Evolutionary conservation across 805 yeast genomes (phyloP).

Genomic region (Candida arabinofermentans): DNA sequence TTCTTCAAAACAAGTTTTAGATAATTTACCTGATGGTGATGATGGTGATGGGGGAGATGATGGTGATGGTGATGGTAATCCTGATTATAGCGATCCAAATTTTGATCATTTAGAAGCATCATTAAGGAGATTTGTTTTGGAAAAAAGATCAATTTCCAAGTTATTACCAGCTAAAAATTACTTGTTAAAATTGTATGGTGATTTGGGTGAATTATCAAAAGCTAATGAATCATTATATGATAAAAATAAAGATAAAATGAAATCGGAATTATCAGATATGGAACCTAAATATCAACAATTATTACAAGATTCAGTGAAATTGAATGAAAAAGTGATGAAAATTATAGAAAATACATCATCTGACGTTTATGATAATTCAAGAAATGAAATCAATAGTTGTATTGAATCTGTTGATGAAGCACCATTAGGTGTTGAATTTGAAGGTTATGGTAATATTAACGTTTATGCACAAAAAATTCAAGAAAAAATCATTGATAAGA

Average conservation of each 20-base stretch:
- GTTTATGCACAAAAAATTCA: conserved; percentile 72
- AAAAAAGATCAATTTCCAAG: conserved; percentile 85
- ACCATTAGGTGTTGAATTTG: conserved; percentile 42
- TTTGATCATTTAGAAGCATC: conserved; percentile 85
- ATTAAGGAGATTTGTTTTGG: conserved; percentile 78
- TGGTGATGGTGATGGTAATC: conserved; percentile 29
- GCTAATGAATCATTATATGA: conserved; percentile 56
- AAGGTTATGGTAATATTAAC: conserved; percentile 60
- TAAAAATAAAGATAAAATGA: conserved; percentile 44
- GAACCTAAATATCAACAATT: conserved; percentile 61
- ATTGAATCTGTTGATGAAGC: conserved; percentile 38
- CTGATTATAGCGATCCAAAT: conserved; percentile 47
- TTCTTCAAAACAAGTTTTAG: conserved; percentile 52
- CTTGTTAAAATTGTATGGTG: conserved; percentile 62
- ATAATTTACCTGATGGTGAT: conserved; percentile 33
- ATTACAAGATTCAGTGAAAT: conserved; percentile 46
- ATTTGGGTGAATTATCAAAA: conserved; percentile 55
- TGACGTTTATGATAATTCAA: conserved; percentile 58
- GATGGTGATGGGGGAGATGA: conserved; percentile 35
- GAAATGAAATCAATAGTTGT: conserved; percentile 45
- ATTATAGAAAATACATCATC: conserved; percentile 59
- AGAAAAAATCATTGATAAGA: conserved; percentile 56
- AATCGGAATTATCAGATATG: conserved; percentile 49
- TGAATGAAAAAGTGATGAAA: conserved; percentile 56
- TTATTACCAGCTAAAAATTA: conserved; percentile 92